A percentile compares a stretch with the other conserved stretches of the same genome.
Conservation (phyloP, 2,329 filamentous ascomycete genomes). For the Penicillium sp. region DNA sequence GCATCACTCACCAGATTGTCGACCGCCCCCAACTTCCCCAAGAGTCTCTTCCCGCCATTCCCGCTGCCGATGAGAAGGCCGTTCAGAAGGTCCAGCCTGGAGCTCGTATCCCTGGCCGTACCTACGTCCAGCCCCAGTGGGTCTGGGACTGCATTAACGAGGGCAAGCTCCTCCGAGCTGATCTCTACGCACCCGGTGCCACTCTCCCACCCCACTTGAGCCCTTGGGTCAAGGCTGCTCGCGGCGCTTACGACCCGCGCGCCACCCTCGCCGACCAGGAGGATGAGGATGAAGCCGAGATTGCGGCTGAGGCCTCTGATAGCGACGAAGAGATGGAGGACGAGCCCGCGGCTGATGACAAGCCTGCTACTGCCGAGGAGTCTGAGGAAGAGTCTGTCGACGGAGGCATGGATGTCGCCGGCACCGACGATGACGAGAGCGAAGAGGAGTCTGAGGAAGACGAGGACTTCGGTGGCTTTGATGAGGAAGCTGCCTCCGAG, state of each 20-base stretch:
- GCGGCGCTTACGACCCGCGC: conserved; percentile 88
- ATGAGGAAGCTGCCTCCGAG: conserved; percentile 46
- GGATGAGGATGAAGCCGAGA: conserved; percentile 77
- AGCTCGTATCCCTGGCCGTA: conserved; percentile 81
- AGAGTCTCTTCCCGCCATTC: conserved; percentile 47
- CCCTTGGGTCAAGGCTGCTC: conserved; percentile 85
- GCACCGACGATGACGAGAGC: conserved; percentile 45
- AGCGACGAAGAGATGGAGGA: conserved; percentile 43
- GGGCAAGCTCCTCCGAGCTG: conserved; percentile 78
- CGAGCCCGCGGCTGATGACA: conserved; percentile 21
- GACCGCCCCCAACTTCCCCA: conserved; percentile 75
- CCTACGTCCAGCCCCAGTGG: conserved; percentile 96
- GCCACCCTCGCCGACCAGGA: conserved; percentile 83
- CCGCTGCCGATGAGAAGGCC: conserved; percentile 42
- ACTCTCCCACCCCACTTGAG: conserved; percentile 91
- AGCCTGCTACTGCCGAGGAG: conserved; percentile 27
- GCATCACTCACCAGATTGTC: conserved; percentile 94
- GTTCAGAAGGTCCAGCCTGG: conserved; percentile 54
- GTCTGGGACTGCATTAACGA: conserved; percentile 97
- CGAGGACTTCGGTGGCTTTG: conserved; percentile 51
- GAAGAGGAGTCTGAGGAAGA: conserved; percentile 48
- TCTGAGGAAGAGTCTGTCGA: conserved; percentile 47
- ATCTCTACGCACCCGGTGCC: conserved; percentile 85
- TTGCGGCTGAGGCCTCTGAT: conserved; percentile 59
- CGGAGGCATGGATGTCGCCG: conserved; percentile 51